These are phyloP conservation scores for Plasmodium falciparum DNA, from an alignment of 169 alveolate genomes.

Conservation along the genomic window DNA sequence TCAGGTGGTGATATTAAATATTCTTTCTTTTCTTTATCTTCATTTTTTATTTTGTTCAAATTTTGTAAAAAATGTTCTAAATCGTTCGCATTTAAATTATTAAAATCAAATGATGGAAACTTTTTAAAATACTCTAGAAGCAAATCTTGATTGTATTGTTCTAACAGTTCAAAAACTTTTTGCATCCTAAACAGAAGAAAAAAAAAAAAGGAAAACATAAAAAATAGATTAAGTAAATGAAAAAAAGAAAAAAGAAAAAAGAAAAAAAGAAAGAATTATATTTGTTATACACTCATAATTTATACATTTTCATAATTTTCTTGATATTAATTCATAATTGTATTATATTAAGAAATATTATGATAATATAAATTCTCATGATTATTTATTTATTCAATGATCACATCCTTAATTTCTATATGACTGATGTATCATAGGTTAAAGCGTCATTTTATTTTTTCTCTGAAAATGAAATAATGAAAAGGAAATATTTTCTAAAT, in stretches of 20 bases:
- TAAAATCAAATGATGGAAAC: background rate
- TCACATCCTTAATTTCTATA: no score
- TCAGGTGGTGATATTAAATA: constrained; percentile 29
- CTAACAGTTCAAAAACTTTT: constrained; percentile 14
- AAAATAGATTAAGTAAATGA: background rate
- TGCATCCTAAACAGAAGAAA: constrained; percentile 18
- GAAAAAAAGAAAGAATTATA: background rate
- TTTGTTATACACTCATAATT: no score
- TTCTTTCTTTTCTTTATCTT: constrained; percentile 1
- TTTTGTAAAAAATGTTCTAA: constrained; percentile 26
- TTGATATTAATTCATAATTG: no score
- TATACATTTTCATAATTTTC: background rate
- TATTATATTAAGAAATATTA: no score
- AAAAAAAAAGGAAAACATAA: background rate
- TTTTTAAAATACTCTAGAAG: constrained; percentile 16
- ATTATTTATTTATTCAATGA: no score
- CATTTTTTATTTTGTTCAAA: constrained; percentile 16
- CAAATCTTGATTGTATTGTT: constrained; percentile 18
- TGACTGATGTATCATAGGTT: no score
- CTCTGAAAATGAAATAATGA: no score
- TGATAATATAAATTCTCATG: no score
- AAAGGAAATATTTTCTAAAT: no score
- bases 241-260: background rate
- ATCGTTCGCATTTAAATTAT: constrained; percentile 9
- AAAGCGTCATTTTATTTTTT: no score